A percentile compares a stretch with the other conserved stretches of the same genome.
Conservation (phyloP, 805 yeast species). For the Hemisphaericaspora nanyangensis region DNA sequence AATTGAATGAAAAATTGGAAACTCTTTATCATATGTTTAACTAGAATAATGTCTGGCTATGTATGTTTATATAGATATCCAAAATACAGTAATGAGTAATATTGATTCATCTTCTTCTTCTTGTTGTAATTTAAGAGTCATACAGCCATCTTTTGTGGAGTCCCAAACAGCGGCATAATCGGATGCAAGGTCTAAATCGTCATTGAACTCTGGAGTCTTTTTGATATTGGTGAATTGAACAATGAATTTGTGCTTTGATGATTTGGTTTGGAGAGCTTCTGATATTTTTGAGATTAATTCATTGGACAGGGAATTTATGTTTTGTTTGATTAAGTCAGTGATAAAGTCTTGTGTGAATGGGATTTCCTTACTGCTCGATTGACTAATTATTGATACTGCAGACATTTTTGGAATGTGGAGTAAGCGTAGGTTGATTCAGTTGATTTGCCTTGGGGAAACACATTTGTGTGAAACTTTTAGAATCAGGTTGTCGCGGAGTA, state of each 20-base stretch:
- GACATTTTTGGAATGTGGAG: not conserved
- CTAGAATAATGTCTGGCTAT: no score
- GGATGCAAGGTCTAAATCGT: slow-evolving; percentile 24
- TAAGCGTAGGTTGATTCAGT: no score
- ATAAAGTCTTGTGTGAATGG: slow-evolving; percentile 18
- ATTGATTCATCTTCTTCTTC: not conserved
- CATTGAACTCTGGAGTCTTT: slow-evolving; percentile 12
- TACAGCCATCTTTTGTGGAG: slow-evolving; percentile 49
- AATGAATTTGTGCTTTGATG: slow-evolving; percentile 56
- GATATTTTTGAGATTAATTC: slow-evolving; percentile 29
- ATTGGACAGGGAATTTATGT: not conserved
- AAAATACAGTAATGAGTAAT: slow-evolving; percentile 14
- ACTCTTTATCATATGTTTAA: slow-evolving; percentile 13
- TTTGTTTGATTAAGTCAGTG: slow-evolving; percentile 8
- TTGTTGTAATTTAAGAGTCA: slow-evolving; percentile 27
- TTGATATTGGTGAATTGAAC: slow-evolving; percentile 39
- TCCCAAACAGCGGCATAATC: slow-evolving; percentile 59
- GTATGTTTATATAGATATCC: slow-evolving; percentile 14
- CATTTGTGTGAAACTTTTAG: no score
- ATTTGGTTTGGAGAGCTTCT: slow-evolving; percentile 33
- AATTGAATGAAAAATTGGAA: slow-evolving; percentile 18
- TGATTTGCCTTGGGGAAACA: no score
- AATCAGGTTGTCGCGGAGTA: no score
- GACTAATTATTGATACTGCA: slow-evolving; percentile 1
- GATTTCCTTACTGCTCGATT: slow-evolving; percentile 6